Conservation (phyloP, 2,329 filamentous ascomycete species). For the Triangularia verruculosa region DNA sequence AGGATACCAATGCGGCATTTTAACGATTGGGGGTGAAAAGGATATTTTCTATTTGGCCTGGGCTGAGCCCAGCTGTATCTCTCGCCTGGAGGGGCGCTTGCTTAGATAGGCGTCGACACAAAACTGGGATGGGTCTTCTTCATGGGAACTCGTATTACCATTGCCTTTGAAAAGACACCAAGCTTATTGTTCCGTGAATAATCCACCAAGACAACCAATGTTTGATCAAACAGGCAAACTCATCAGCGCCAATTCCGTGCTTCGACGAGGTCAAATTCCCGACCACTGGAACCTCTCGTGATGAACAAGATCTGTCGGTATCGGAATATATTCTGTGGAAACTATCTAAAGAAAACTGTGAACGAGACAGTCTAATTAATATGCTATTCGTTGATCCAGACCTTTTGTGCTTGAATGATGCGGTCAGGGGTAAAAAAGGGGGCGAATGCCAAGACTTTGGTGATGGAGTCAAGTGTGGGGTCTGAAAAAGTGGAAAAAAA, state of each 20-base stretch:
- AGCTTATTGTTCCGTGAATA: not conserved
- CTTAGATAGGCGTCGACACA: not conserved
- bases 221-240: too few species aligned
- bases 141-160: too few species aligned
- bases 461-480: not conserved
- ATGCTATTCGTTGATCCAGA: not conserved
- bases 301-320: too few species aligned
- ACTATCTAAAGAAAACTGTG: too few species aligned
- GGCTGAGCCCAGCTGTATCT: not conserved
- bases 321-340: too few species aligned
- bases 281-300: too few species aligned
- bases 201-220: not conserved
- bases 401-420: not conserved
- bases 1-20: not conserved
- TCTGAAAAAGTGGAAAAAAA: not conserved
- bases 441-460: not conserved
- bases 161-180: not conserved
- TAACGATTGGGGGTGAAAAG: too few species aligned
- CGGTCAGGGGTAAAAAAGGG: not conserved
- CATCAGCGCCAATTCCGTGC: not conserved
- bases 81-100: not conserved
- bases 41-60: not conserved
- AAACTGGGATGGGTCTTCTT: not conserved
- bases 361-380: not conserved
- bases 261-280: too few species aligned